Percentiles rank a stretch among this genome's conserved stretches.
Conservation (phyloP, 2,329 filamentous ascomycete genomes). For the Phialophora verrucosa region DNA sequence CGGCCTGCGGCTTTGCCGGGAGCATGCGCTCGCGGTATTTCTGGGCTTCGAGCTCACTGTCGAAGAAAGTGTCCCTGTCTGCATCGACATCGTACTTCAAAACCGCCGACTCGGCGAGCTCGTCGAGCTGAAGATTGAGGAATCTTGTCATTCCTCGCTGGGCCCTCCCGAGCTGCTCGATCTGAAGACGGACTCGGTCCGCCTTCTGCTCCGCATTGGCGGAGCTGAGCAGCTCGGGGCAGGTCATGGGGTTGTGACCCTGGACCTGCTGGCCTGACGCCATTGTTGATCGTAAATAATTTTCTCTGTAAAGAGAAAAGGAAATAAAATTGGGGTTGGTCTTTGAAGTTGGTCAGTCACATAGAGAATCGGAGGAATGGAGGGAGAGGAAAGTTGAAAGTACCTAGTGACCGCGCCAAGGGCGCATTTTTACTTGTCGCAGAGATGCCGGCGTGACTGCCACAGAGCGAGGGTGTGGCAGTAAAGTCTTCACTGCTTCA, state of each 20-base stretch:
- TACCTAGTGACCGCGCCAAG: slow-evolving; percentile 10
- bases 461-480: slow-evolving; percentile 16
- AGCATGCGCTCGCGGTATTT: slow-evolving; percentile 30
- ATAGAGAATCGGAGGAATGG: slow-evolving; percentile 6
- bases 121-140: background rate
- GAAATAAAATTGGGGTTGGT: slow-evolving; percentile 2
- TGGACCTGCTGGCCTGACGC: background rate
- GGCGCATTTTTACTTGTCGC: slow-evolving; percentile 12
- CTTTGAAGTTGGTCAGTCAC: slow-evolving; percentile 24
- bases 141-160: slow-evolving; percentile 18
- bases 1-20: slow-evolving; percentile 18
- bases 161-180: background rate
- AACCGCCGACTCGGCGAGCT: background rate
- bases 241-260: slow-evolving; percentile 12
- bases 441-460: background rate
- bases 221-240: slow-evolving; percentile 10
- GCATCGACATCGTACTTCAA: background rate
- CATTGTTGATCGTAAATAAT: background rate
- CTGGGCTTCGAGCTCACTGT: slow-evolving; percentile 17
- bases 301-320: background rate
- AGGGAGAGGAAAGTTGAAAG: slow-evolving; percentile 1
- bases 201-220: slow-evolving; percentile 4
- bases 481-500: slow-evolving; percentile 12
- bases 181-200: background rate
- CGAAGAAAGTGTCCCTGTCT: slow-evolving; percentile 21